Evolutionary conservation across 805 yeast genomes (phyloP).

Genomic region (Saccharomycopsis oosterbeekiorum): DNA sequence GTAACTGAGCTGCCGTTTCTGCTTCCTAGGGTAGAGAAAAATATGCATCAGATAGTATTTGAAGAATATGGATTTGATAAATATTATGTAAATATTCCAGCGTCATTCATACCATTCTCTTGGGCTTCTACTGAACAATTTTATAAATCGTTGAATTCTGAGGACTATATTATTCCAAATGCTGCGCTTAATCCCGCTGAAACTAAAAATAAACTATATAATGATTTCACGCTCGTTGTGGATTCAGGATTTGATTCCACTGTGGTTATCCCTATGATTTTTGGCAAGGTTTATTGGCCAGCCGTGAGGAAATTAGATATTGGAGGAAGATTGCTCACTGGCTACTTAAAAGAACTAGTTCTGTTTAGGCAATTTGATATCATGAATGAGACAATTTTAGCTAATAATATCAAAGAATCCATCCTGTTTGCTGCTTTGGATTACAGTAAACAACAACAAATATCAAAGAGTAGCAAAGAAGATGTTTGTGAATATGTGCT

Average conservation of each 20-base stretch:
- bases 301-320: constrained; percentile 73
- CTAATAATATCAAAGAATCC: constrained; percentile 77
- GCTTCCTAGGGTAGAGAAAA: constrained; percentile 69
- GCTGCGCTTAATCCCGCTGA: constrained; percentile 21
- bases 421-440: constrained; percentile 60
- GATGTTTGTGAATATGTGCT: constrained; percentile 50
- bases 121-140: constrained; percentile 23
- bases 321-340: constrained; percentile 80
- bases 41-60: constrained; percentile 84
- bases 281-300: constrained; percentile 65
- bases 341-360: constrained; percentile 71
- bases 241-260: constrained; percentile 88
- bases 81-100: constrained; percentile 57
- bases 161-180: constrained; percentile 17
- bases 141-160: constrained; percentile 21
- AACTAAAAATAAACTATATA: constrained; percentile 13
- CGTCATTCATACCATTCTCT: constrained; percentile 56
- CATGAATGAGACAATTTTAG: constrained; percentile 77
- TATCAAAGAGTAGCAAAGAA: constrained; percentile 25
- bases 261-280: constrained; percentile 75
- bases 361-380: constrained; percentile 91
- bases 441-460: constrained; percentile 38
- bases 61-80: constrained; percentile 83
- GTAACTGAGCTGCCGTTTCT: constrained; percentile 77
- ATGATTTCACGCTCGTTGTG: constrained; percentile 67